A percentile compares a stretch with the other conserved stretches of the same genome.
phyloP scores from a whole-genome alignment of 2,329 filamentous ascomycete species.

The Pyrenochaeta sp. region DNA sequence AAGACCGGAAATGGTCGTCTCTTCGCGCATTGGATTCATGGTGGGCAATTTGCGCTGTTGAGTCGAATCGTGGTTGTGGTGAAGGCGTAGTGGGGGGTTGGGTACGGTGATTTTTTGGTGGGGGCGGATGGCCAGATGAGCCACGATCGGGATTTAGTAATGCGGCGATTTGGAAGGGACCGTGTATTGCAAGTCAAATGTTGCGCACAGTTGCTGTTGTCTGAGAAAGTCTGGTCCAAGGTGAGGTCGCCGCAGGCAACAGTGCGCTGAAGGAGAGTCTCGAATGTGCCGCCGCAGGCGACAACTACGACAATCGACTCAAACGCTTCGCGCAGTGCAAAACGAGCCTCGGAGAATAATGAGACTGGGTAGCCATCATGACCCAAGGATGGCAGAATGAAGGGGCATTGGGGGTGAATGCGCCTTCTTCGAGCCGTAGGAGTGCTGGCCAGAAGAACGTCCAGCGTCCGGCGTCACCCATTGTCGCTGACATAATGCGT shows the following conservation, averaged over 20 bases:
- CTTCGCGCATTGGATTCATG: conserved; percentile 34
- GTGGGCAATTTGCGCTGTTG: not conserved
- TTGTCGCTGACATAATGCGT: conserved; percentile 14
- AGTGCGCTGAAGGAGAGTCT: not conserved
- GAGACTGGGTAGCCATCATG: not conserved
- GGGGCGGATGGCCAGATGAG: not conserved
- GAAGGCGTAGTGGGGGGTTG: not conserved
- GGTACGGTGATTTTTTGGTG: not conserved
- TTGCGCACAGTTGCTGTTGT: not conserved
- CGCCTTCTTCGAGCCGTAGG: conserved; percentile 5
- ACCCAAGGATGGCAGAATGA: not conserved
- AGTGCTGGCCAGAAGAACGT: conserved; percentile 12
- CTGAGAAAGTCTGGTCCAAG: not conserved
- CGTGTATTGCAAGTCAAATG: not conserved
- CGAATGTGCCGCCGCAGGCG: not conserved
- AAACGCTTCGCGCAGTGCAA: not conserved
- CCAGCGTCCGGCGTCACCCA: not conserved
- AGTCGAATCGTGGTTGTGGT: not conserved
- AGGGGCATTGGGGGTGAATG: not conserved
- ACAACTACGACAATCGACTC: not conserved
- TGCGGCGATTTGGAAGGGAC: not conserved
- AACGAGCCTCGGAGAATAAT: not conserved
- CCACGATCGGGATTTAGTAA: not conserved
- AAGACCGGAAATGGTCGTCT: conserved; percentile 42
- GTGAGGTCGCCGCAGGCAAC: not conserved